phyloP scores from a whole-genome alignment of 1,284 basidiomycete species.

The Ceratobasidium papillatum region DNA sequence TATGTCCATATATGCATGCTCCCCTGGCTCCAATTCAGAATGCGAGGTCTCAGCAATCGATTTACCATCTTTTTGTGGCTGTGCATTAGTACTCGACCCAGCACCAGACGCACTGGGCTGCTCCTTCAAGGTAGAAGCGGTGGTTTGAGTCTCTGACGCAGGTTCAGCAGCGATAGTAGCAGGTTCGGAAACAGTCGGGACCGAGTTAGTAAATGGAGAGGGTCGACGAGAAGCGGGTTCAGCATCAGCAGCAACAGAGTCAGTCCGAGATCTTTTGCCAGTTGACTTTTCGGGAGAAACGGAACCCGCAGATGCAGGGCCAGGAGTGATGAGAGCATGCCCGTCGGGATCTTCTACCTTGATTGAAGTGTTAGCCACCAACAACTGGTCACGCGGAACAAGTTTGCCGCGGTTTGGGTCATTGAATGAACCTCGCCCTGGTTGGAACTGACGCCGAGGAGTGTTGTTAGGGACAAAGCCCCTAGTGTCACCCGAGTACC shows the following conservation, averaged over 20 bases:
- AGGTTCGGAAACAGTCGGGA: not conserved
- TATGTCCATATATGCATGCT: not conserved
- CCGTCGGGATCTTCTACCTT: constrained; percentile 31
- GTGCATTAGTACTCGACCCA: not conserved
- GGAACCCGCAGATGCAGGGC: constrained; percentile 14
- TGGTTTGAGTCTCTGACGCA: not conserved
- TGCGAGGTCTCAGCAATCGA: not conserved
- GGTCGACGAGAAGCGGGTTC: constrained; percentile 36
- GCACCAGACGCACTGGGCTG: not conserved
- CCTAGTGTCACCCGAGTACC: constrained; percentile 25
- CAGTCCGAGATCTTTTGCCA: constrained; percentile 38
- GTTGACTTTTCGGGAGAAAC: constrained; percentile 25
- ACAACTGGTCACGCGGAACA: constrained; percentile 23
- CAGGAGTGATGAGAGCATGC: constrained; percentile 2
- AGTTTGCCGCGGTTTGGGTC: constrained; percentile 18
- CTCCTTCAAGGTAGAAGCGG: not conserved
- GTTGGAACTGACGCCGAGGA: constrained; percentile 20
- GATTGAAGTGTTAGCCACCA: constrained; percentile 32
- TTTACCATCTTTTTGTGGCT: not conserved
- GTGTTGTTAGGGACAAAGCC: constrained; percentile 16
- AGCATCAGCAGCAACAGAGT: constrained; percentile 36
- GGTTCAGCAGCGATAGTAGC: not conserved
- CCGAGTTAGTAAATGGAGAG: constrained; percentile 37
- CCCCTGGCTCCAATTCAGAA: constrained; percentile 18
- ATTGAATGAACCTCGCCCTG: constrained; percentile 13